Conservation (phyloP, 306 rosid genomes). For the Prunus fruticosa region DNA sequence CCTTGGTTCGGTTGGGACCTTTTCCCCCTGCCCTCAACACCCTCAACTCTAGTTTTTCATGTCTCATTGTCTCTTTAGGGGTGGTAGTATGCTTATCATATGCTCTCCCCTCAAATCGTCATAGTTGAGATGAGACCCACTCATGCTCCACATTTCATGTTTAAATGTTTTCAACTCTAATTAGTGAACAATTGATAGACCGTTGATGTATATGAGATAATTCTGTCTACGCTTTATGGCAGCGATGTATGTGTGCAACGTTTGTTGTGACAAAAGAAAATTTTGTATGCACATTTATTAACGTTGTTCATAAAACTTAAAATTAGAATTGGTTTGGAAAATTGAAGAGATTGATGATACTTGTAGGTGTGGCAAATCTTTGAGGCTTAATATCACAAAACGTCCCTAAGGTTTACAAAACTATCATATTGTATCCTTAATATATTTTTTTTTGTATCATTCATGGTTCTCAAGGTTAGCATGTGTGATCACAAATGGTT, state of each 20-base stretch:
- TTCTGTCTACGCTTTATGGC: too few relatives aligned
- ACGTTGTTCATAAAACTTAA: neutral
- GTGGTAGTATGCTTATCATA: slow-evolving; percentile 10
- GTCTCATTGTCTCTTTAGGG: slow-evolving; percentile 39
- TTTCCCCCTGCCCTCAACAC: neutral
- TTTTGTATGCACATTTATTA: neutral
- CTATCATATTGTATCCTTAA: too few relatives aligned
- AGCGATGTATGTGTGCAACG: too few relatives aligned
- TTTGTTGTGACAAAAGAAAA: too few relatives aligned
- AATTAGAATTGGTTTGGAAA: neutral
- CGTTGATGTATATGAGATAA: too few relatives aligned
- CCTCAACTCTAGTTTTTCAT: slow-evolving; percentile 16
- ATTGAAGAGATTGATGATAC: neutral
- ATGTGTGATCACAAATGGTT: too few relatives aligned
- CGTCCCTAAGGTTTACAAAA: too few relatives aligned
- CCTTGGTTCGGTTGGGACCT: slow-evolving; percentile 29
- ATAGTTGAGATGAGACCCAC: neutral
- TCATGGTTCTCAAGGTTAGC: too few relatives aligned
- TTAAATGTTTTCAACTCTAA: too few relatives aligned
- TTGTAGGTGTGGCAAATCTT: neutral
- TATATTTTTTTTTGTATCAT: too few relatives aligned
- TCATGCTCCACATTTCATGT: neutral
- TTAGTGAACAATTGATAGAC: too few relatives aligned
- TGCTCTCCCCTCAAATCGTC: neutral
- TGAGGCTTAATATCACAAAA: too few relatives aligned